phyloP scores from a whole-genome alignment of 2,329 filamentous ascomycete species.

The Fusarium sp. region DNA sequence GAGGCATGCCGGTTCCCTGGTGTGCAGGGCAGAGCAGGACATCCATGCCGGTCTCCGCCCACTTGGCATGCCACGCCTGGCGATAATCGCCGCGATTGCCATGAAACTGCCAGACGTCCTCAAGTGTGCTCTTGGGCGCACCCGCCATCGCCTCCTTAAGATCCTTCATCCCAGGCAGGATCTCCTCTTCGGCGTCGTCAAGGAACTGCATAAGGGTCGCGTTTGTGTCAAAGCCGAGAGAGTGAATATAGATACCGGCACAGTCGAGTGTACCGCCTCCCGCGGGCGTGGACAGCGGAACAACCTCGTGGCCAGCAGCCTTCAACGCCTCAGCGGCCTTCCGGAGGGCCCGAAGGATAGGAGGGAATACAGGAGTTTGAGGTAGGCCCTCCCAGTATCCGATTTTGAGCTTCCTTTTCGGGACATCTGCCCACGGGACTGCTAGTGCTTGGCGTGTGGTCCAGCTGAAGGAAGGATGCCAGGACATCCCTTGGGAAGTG shows the following conservation, averaged over 20 bases:
- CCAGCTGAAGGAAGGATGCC: neutral
- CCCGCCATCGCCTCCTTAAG: neutral
- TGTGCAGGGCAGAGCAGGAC: neutral
- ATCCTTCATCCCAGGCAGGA: neutral
- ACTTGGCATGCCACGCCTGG: neutral
- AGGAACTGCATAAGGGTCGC: neutral
- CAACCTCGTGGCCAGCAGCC: neutral
- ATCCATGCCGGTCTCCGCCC: neutral
- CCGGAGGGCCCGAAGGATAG: neutral
- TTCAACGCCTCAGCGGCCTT: neutral
- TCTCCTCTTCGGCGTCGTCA: neutral
- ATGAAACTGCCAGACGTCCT: neutral
- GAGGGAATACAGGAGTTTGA: neutral
- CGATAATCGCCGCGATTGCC: neutral
- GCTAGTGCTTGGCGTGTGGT: neutral
- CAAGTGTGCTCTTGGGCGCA: neutral
- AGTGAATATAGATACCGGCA: neutral
- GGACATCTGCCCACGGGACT: neutral
- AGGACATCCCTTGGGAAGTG: neutral
- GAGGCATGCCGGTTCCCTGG: neutral
- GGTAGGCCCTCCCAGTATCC: neutral
- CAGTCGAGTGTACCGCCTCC: neutral
- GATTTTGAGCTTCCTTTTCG: neutral
- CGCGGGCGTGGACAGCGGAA: neutral
- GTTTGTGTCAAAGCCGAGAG: neutral